Base-by-base conservation (phyloP, 2,329 filamentous ascomycete species). In the Macrophomina phaseolina region DNA sequence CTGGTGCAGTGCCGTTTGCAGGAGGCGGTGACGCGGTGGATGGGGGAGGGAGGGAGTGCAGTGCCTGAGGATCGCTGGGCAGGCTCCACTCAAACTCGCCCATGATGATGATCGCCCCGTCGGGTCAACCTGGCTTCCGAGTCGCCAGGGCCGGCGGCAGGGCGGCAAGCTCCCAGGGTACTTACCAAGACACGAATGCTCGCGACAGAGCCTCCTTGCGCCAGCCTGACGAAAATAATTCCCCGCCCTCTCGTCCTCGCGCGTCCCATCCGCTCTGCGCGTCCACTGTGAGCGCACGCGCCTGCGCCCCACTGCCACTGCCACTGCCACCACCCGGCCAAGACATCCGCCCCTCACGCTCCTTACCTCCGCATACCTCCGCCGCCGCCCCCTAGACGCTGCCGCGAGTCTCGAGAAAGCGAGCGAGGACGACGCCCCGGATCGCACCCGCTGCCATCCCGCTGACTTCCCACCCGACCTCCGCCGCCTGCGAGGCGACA, bases 331-430 rank as follows among this genome's bases (percentile, higher is more conserved):
- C 30, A 30, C 38, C 42, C 64, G 56, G 42, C 58, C 42, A 62
- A 48, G 42, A 49, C 42, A 48, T 67, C 65, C 65, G 60, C 65
- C 60, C 60, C 65, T 68, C 16, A 72, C 67, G 58, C 58, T 62
- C 51, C 63, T 66, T 18, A 75, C 70, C 14, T 68, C 68, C 30
- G 49, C 56, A 7, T 62, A 70, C 72, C 61, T 74, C 58, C 58
- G 58, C 58, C 58, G 58, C 74, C 8, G 61, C 69, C 62, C 73
- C 49, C 76, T 65, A 63, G 32, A 42, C 32, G 30, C 60, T 42
- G 18, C 48, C 61, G 48, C 7, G 38, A 14, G 3, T 23, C 61
- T 40, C 48, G 48, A 62, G 49, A 49, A 49, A 30, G 58, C 58
- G 58, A 62, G 30, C 61, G 48, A 23, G 14, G 48, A 14, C 61